A percentile compares a stretch with the other conserved stretches of the same genome.
phyloP scores from a whole-genome alignment of 306 rosid genomes.

The Dryas alaskensis region DNA sequence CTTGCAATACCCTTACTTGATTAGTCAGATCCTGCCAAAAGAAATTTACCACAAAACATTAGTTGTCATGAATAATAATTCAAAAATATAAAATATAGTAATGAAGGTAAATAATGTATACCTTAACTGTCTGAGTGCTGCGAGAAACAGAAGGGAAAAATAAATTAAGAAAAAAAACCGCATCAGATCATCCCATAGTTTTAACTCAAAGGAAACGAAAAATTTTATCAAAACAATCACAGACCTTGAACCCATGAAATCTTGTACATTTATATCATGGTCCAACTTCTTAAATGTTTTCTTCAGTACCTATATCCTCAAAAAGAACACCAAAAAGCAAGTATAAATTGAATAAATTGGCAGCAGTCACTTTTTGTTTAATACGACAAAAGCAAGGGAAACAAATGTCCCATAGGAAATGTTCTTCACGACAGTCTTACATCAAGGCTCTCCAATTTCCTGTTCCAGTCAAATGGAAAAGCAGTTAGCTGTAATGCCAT shows the following conservation, averaged over 20 bases:
- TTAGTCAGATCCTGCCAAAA: slow-evolving; percentile 51
- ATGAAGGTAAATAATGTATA: slow-evolving; percentile 31
- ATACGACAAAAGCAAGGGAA: slow-evolving; percentile 11
- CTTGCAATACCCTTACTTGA: slow-evolving; percentile 46
- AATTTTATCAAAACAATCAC: slow-evolving; percentile 14
- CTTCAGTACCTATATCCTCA: slow-evolving; percentile 56
- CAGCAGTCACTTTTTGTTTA: background rate
- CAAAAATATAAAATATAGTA: slow-evolving; percentile 22
- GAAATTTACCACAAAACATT: slow-evolving; percentile 26
- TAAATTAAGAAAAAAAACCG: slow-evolving; percentile 10
- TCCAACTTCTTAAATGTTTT: slow-evolving; percentile 85
- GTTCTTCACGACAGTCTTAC: slow-evolving; percentile 41
- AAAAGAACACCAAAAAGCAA: slow-evolving; percentile 28
- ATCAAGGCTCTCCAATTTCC: slow-evolving; percentile 85
- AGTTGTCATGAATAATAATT: slow-evolving; percentile 17
- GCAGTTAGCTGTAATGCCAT: slow-evolving; percentile 23
- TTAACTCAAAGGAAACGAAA: slow-evolving; percentile 25
- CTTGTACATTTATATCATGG: slow-evolving; percentile 68
- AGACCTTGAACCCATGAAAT: slow-evolving; percentile 65
- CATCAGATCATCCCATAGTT: slow-evolving; percentile 24
- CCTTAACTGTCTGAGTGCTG: slow-evolving; percentile 67
- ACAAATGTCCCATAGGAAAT: slow-evolving; percentile 18
- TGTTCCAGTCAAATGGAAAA: slow-evolving; percentile 40
- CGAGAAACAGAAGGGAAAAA: slow-evolving; percentile 31
- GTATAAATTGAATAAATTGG: slow-evolving; percentile 4